Evolutionary conservation across 1,284 basidiomycete species (phyloP).

Genomic region (Fistulinella cinereoalba): DNA sequence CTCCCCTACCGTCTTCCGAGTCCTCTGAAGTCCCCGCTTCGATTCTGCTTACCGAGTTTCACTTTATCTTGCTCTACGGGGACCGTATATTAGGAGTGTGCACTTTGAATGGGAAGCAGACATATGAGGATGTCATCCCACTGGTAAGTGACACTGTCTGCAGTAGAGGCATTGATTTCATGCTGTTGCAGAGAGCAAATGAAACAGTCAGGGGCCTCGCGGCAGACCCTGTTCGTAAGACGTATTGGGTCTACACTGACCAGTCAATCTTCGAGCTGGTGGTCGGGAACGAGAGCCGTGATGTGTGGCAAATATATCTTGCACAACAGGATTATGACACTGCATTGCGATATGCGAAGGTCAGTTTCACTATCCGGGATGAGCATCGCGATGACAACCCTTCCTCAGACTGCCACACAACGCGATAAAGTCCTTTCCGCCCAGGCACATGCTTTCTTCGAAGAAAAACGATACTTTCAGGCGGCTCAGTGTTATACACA

Average conservation of each 20-base stretch:
- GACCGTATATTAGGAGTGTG: constrained; percentile 81
- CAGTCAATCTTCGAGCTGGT: constrained; percentile 89
- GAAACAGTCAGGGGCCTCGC: constrained; percentile 74
- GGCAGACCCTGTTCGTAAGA: constrained; percentile 82
- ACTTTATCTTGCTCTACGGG: constrained; percentile 84
- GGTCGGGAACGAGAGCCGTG: constrained; percentile 84
- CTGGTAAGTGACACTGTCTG: constrained; percentile 51
- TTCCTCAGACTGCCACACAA: constrained; percentile 71
- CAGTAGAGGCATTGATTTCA: constrained; percentile 3
- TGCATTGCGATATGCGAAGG: constrained; percentile 83
- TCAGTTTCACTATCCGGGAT: constrained; percentile 30
- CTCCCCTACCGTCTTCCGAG: constrained; percentile 36
- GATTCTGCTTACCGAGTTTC: constrained; percentile 87
- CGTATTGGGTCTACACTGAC: constrained; percentile 95
- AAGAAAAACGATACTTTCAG: constrained; percentile 80
- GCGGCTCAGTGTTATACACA: constrained; percentile 92
- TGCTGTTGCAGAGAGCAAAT: constrained; percentile 55
- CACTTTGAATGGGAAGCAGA: constrained; percentile 76
- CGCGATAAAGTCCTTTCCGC: constrained; percentile 81
- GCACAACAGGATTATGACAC: constrained; percentile 74
- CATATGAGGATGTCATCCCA: constrained; percentile 83
- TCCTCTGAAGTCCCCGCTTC: constrained; percentile 57
- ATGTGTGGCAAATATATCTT: constrained; percentile 93
- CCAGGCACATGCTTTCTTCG: constrained; percentile 85
- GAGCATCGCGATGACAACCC: background rate